These are phyloP conservation scores for Funneliformis mosseae DNA, from an alignment of 192 early-diverging fungal species.

Conservation along the genomic window DNA sequence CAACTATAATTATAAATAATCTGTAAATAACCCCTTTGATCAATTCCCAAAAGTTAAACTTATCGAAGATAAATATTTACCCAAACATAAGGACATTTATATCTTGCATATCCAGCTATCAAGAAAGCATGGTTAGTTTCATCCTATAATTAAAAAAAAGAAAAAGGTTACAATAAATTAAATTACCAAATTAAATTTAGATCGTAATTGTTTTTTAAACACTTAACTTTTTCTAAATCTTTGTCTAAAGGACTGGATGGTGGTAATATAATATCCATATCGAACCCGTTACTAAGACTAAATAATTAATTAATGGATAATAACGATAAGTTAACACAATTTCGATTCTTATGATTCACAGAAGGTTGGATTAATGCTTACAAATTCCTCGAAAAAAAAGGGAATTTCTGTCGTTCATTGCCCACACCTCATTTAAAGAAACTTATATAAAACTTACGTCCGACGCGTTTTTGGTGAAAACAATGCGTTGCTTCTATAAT, in stretches of 20 bases:
- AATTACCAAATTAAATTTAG: neutral
- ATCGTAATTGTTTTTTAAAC: neutral
- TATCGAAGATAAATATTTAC: constrained; percentile 39
- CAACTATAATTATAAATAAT: constrained; percentile 40
- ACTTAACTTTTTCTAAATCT: constrained; percentile 38
- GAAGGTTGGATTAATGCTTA: too few species aligned
- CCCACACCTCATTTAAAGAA: too few species aligned
- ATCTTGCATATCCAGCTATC: constrained; percentile 69
- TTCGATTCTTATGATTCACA: too few species aligned
- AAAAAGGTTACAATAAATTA: too few species aligned
- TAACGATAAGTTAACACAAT: neutral
- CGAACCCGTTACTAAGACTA: constrained; percentile 19
- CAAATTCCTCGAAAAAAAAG: too few species aligned
- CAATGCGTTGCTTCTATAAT: constrained; percentile 30
- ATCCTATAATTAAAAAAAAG: constrained; percentile 41
- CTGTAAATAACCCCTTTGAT: neutral
- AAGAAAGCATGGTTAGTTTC: constrained; percentile 58
- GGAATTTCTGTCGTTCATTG: too few species aligned
- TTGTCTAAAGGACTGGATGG: constrained; percentile 45
- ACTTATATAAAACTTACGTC: constrained; percentile 12
- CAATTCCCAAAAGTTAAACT: constrained; percentile 13
- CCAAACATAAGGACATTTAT: constrained; percentile 76
- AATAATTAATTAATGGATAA: neutral
- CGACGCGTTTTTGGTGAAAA: constrained; percentile 33
- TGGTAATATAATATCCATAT: constrained; percentile 12